A percentile compares a stretch with the other conserved stretches of the same genome.
Evolutionary conservation across 331 rosid genomes (phyloP).

Genomic region (Quercus tomentella): DNA sequence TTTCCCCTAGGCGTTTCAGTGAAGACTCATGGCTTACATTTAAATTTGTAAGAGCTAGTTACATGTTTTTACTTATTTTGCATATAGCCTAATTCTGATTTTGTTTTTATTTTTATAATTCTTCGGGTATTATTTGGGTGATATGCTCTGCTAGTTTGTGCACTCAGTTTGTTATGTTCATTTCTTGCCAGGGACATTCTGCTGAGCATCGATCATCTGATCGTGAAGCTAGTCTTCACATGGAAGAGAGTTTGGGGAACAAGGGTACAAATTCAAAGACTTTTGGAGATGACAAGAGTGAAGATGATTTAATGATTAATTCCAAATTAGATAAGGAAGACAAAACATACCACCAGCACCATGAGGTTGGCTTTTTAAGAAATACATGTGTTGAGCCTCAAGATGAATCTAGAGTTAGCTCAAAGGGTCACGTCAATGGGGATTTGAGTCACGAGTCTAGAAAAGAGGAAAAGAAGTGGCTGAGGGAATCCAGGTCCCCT

Average conservation of each 20-base stretch:
- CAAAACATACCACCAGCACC: background rate
- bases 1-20: constrained; percentile 91
- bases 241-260: constrained; percentile 11
- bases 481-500: constrained; percentile 25
- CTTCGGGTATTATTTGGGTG: background rate
- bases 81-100: constrained; percentile 18
- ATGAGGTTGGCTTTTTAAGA: constrained; percentile 30
- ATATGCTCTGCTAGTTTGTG: constrained; percentile 19
- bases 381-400: constrained; percentile 24
- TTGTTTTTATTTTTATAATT: background rate
- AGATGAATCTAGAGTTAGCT: constrained; percentile 17
- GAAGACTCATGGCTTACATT: constrained; percentile 92
- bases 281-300: constrained; percentile 8
- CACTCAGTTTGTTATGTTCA: constrained; percentile 30
- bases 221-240: background rate
- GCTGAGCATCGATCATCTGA: constrained; percentile 10
- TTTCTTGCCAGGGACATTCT: constrained; percentile 38
- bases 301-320: constrained; percentile 17
- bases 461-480: constrained; percentile 32
- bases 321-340: constrained; percentile 24
- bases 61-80: constrained; percentile 33
- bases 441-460: constrained; percentile 29
- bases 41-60: constrained; percentile 98
- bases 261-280: constrained; percentile 21
- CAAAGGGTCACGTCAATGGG: constrained; percentile 41